A percentile compares a stretch with the other conserved stretches of the same genome.
Evolutionary conservation across 129 eudicot genomes (phyloP).

Genomic region (Tanacetum coccineum): DNA sequence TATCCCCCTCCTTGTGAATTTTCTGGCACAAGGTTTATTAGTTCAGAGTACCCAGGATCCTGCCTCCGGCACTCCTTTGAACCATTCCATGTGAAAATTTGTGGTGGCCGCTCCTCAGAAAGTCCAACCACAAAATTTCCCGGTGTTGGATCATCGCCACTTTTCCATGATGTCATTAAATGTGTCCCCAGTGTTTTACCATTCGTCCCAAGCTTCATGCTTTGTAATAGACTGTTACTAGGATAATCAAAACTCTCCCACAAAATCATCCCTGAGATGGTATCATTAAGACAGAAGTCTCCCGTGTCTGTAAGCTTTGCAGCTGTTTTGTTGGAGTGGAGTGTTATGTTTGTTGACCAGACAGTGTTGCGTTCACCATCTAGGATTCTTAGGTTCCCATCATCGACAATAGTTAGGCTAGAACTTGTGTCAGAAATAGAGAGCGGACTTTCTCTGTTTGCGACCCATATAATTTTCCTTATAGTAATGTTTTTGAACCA

Average conservation of each 20-base stretch:
- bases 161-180: slow-evolving; percentile 27
- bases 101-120: slow-evolving; percentile 27
- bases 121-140: slow-evolving; percentile 26
- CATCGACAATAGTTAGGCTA: slow-evolving; percentile 17
- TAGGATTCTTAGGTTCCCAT: slow-evolving; percentile 20
- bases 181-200: neutral
- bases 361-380: slow-evolving; percentile 12
- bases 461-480: slow-evolving; percentile 21
- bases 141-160: slow-evolving; percentile 20
- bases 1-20: slow-evolving; percentile 21
- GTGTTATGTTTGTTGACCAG: slow-evolving; percentile 24
- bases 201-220: slow-evolving; percentile 11
- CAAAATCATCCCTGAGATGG: slow-evolving; percentile 4
- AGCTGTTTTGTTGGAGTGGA: neutral
- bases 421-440: slow-evolving; percentile 1
- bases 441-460: slow-evolving; percentile 25
- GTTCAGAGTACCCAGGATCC: slow-evolving; percentile 5
- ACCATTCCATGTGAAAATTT: slow-evolving; percentile 19
- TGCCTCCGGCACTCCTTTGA: slow-evolving; percentile 15
- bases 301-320: slow-evolving; percentile 30
- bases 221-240: slow-evolving; percentile 26
- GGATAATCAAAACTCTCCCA: slow-evolving; percentile 41
- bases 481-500: slow-evolving; percentile 21
- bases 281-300: slow-evolving; percentile 16
- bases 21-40: slow-evolving; percentile 12